phyloP scores from a whole-genome alignment of 371 early-diverging fungal species.

The Actinomortierella wolfii region DNA sequence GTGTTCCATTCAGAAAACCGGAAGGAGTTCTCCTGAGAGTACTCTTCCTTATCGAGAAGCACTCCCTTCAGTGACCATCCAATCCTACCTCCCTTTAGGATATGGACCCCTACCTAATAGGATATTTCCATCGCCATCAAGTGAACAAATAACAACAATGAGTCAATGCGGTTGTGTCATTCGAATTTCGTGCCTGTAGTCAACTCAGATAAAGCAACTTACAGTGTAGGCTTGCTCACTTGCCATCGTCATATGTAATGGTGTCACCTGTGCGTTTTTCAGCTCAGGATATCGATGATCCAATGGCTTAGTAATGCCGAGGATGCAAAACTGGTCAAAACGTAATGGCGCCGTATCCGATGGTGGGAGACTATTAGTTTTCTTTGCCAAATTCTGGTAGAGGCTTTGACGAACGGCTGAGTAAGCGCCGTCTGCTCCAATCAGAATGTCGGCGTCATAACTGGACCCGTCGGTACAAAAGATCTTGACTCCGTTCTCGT shows the following conservation, averaged over 20 bases:
- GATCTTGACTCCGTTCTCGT: background rate
- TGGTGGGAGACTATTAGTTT: background rate
- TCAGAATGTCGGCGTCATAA: slow-evolving; percentile 5
- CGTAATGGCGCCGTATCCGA: slow-evolving; percentile 20
- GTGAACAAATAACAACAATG: too few relatives aligned
- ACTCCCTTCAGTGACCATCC: too few relatives aligned
- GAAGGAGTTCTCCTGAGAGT: slow-evolving; percentile 16
- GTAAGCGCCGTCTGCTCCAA: slow-evolving; percentile 17
- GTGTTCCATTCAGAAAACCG: slow-evolving; percentile 29
- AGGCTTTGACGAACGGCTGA: slow-evolving; percentile 4
- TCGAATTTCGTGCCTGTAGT: too few relatives aligned
- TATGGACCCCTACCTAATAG: too few relatives aligned
- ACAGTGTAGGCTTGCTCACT: background rate
- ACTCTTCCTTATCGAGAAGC: background rate
- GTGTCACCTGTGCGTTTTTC: slow-evolving; percentile 17
- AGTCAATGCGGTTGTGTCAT: too few relatives aligned
- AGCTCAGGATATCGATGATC: slow-evolving; percentile 25
- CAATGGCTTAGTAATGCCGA: slow-evolving; percentile 15
- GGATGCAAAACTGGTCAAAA: slow-evolving; percentile 32
- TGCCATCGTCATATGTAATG: background rate
- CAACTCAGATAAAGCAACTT: background rate
- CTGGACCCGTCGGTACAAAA: background rate
- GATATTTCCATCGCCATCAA: background rate
- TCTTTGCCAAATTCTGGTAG: background rate
- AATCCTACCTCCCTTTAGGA: too few relatives aligned